Evolutionary conservation across 345 rosid genomes (phyloP).

Genomic region (Citrus hindsii): DNA sequence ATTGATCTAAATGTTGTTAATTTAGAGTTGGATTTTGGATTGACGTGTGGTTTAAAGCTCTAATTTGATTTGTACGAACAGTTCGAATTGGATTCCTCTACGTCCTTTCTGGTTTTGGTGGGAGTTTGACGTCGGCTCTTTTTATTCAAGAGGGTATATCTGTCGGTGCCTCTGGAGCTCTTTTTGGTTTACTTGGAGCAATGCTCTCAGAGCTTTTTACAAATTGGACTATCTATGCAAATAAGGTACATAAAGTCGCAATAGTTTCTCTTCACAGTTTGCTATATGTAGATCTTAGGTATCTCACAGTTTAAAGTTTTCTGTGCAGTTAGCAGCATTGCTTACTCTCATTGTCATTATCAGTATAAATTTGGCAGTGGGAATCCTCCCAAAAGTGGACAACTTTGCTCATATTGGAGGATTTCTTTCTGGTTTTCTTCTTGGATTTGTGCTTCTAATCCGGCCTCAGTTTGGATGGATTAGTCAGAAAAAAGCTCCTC

Average conservation of each 20-base stretch:
- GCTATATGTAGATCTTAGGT: slow-evolving; percentile 1
- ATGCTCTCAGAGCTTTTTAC: slow-evolving; percentile 95
- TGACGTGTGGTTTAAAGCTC: background rate
- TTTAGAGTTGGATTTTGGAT: background rate
- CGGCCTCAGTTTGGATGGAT: slow-evolving; percentile 92
- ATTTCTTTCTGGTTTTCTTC: slow-evolving; percentile 82
- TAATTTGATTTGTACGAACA: slow-evolving; percentile 27
- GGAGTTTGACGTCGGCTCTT: slow-evolving; percentile 82
- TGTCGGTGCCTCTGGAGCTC: slow-evolving; percentile 98
- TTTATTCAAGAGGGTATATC: slow-evolving; percentile 79
- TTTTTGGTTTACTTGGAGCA: slow-evolving; percentile 91
- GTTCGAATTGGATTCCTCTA: slow-evolving; percentile 85
- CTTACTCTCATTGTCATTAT: slow-evolving; percentile 79
- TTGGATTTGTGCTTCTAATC: slow-evolving; percentile 83
- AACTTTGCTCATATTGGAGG: slow-evolving; percentile 99
- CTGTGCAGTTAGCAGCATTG: slow-evolving; percentile 74
- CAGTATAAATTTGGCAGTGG: slow-evolving; percentile 66
- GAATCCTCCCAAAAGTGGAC: slow-evolving; percentile 93
- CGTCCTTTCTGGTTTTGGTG: slow-evolving; percentile 82
- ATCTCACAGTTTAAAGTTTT: slow-evolving; percentile 23
- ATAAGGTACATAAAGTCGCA: slow-evolving; percentile 49
- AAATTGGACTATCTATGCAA: slow-evolving; percentile 91
- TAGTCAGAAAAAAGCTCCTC: slow-evolving; percentile 52
- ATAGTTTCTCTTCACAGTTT: background rate
- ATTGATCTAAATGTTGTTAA: background rate